Percentiles rank a stretch among this genome's conserved stretches.
These are phyloP conservation scores for Ilyonectria mors-panacis DNA, from an alignment of 2,329 filamentous ascomycete genomes.

Conservation along the genomic window DNA sequence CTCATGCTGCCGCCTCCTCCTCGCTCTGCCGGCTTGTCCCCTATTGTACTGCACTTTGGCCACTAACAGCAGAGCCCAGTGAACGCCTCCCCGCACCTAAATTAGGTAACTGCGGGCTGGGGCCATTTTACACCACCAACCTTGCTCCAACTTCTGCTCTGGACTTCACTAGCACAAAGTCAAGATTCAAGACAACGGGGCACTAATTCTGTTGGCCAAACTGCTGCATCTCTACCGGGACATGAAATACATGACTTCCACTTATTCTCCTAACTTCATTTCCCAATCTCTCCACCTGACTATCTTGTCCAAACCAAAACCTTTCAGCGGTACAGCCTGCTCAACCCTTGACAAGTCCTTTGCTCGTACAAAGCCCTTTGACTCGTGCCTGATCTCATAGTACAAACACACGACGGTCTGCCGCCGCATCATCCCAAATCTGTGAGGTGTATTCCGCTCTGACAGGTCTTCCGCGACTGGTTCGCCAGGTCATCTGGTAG, in stretches of 20 bases:
- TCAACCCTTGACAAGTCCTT: constrained; percentile 14
- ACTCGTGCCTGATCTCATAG: constrained; percentile 22
- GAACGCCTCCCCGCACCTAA: too few relatives aligned
- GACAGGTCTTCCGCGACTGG: constrained; percentile 21
- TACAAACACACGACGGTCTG: constrained; percentile 41
- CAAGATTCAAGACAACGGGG: neutral
- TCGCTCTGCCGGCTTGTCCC: neutral
- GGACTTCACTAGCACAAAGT: neutral
- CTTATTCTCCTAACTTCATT: neutral
- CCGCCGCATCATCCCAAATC: constrained; percentile 52
- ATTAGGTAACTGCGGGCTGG: too few relatives aligned
- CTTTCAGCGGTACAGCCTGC: constrained; percentile 19
- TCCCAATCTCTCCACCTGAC: neutral
- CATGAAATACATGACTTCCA: neutral
- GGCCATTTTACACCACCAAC: too few relatives aligned
- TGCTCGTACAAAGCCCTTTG: neutral
- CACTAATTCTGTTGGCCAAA: neutral
- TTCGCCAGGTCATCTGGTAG: constrained; percentile 50
- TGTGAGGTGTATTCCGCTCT: constrained; percentile 46
- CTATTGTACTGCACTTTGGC: neutral
- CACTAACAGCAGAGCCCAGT: neutral
- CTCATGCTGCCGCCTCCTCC: neutral
- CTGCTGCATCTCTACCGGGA: neutral
- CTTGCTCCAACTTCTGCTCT: neutral
- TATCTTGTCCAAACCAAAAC: constrained; percentile 9